Evolutionary conservation across 352 stramenopile genomes (phyloP).

Genomic region (Stramenopiles sp.): DNA sequence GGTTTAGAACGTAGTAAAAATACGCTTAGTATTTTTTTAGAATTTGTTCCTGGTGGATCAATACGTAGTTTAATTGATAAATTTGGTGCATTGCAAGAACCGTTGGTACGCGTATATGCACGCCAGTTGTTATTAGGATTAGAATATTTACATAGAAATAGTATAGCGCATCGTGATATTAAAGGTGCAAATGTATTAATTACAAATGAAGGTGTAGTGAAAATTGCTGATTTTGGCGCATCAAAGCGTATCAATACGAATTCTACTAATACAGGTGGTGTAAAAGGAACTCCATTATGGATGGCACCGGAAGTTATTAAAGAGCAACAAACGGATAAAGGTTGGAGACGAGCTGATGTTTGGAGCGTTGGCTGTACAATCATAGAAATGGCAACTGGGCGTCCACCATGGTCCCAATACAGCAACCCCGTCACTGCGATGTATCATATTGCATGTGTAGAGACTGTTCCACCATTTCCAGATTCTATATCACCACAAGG

Average conservation of each 20-base stretch:
- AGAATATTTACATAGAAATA: constrained; percentile 38
- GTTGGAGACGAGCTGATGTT: constrained; percentile 64
- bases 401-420: constrained; percentile 57
- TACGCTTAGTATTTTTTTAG: not conserved
- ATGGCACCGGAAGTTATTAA: constrained; percentile 83
- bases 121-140: constrained; percentile 38
- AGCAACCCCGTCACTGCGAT: constrained; percentile 64
- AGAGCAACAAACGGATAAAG: constrained; percentile 24
- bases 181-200: constrained; percentile 62
- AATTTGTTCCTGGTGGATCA: not conserved
- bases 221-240: not conserved
- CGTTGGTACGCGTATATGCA: constrained; percentile 21
- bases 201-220: constrained; percentile 8
- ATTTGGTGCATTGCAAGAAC: not conserved
- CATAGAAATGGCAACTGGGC: constrained; percentile 62
- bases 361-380: constrained; percentile 66
- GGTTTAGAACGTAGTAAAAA: not conserved
- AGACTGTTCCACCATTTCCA: constrained; percentile 31
- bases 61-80: not conserved
- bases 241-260: not conserved
- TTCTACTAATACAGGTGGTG: not conserved
- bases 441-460: constrained; percentile 55
- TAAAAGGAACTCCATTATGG: constrained; percentile 64
- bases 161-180: constrained; percentile 53
- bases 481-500: not conserved